These are phyloP conservation scores for Globisporangium lucens DNA, from an alignment of 352 stramenopile species.

Conservation along the genomic window DNA sequence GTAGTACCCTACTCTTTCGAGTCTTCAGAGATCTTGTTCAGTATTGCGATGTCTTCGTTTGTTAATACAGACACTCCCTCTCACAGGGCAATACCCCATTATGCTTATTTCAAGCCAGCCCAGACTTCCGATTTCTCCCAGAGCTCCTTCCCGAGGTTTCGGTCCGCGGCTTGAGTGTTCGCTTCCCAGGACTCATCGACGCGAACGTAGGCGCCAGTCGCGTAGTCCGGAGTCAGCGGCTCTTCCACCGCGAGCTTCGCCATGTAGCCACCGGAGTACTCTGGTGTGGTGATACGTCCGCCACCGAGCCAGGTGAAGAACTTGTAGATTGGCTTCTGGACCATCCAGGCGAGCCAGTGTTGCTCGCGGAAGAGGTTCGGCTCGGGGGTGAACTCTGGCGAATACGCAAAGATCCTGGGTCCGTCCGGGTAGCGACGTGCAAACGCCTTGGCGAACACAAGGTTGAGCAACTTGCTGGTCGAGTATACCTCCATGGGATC, in stretches of 20 bases:
- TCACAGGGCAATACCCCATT: too few relatives aligned
- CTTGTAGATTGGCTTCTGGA: background rate
- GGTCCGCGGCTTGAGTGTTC: constrained; percentile 20
- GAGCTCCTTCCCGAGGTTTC: constrained; percentile 18
- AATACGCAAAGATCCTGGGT: constrained; percentile 24
- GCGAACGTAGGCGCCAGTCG: constrained; percentile 24
- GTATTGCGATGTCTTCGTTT: too few relatives aligned
- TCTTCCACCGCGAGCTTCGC: constrained; percentile 24
- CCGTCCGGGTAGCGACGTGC: constrained; percentile 23
- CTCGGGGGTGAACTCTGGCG: constrained; percentile 23
- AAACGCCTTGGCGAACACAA: constrained; percentile 25
- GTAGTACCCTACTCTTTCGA: too few relatives aligned
- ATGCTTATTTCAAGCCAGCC: background rate
- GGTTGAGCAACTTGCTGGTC: constrained; percentile 33
- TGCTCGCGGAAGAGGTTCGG: constrained; percentile 22
- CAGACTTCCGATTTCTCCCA: constrained; percentile 28
- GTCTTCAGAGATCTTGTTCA: too few relatives aligned
- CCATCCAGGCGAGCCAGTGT: constrained; percentile 1
- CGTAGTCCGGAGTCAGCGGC: constrained; percentile 10
- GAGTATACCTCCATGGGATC: constrained; percentile 23
- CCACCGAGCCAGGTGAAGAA: background rate
- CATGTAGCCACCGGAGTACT: constrained; percentile 27
- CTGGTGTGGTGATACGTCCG: constrained; percentile 15
- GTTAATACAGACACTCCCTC: too few relatives aligned
- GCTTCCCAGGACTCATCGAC: constrained; percentile 21